phyloP scores from a whole-genome alignment of 495 filamentous ascomycete species.

The Immersiella caudata region DNA sequence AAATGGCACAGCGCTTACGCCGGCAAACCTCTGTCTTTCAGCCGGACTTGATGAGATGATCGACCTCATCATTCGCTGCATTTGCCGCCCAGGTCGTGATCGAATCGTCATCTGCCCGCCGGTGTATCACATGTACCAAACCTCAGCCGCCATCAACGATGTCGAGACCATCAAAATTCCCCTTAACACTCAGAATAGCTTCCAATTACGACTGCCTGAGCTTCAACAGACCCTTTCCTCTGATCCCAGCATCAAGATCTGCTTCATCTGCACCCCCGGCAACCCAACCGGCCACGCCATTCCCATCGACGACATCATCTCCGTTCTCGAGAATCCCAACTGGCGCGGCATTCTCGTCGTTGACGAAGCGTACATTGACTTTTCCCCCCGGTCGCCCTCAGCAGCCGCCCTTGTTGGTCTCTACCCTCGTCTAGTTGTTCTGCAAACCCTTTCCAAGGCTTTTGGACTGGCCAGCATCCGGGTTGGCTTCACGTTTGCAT shows the following conservation, averaged over 20 bases:
- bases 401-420: neutral
- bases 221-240: neutral
- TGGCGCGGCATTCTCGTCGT: conserved; percentile 6
- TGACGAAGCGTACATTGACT: conserved; percentile 2
- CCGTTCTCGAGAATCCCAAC: neutral
- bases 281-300: conserved; percentile 3
- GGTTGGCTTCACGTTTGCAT: neutral
- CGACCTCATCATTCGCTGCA: neutral
- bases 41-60: neutral
- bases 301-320: neutral
- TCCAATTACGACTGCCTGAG: neutral
- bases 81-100: neutral
- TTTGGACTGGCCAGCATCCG: conserved; percentile 1
- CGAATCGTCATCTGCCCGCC: neutral
- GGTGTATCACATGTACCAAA: conserved; percentile 4
- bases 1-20: neutral
- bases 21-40: neutral
- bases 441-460: neutral
- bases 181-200: neutral
- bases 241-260: conserved; percentile 1
- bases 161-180: neutral
- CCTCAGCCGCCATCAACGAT: conserved; percentile 6
- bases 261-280: neutral
- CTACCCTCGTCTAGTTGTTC: neutral
- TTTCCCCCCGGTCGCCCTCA: neutral